Conservation (phyloP, 208 protist species). For the Trichomonas vaginalis region DNA sequence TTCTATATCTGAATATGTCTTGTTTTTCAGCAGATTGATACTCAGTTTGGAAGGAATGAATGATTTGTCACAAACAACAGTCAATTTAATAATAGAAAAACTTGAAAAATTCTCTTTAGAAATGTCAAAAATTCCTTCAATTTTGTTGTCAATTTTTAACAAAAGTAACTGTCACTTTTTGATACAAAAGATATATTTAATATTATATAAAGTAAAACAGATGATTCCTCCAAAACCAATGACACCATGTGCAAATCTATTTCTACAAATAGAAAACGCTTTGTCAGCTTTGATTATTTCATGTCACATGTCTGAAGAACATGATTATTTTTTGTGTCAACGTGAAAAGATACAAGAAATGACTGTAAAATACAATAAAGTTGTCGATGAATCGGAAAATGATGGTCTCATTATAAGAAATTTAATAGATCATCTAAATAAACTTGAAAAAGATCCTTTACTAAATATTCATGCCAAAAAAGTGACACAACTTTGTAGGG, state of each 20-base stretch:
- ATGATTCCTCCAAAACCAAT: background rate
- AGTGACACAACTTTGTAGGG: background rate
- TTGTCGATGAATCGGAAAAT: background rate
- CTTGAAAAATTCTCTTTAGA: background rate
- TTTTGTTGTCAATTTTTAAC: background rate
- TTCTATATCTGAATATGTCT: background rate
- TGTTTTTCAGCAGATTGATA: background rate
- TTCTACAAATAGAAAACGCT: background rate
- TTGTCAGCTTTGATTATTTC: background rate
- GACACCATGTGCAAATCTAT: background rate
- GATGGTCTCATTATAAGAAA: background rate
- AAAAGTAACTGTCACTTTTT: background rate
- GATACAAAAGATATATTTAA: background rate
- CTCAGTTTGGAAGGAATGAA: background rate
- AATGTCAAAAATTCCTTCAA: background rate
- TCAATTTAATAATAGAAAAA: background rate
- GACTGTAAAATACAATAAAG: background rate
- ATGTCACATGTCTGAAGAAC: background rate
- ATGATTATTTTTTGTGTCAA: background rate
- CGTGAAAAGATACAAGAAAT: background rate
- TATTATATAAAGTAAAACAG: background rate
- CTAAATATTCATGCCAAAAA: background rate
- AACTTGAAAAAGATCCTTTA: background rate
- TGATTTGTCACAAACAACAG: background rate
- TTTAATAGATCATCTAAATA: background rate